A percentile compares a stretch with the other conserved stretches of the same genome.
Conservation (phyloP, 169 alveolate species). For the Sarcocystis neurona region DNA sequence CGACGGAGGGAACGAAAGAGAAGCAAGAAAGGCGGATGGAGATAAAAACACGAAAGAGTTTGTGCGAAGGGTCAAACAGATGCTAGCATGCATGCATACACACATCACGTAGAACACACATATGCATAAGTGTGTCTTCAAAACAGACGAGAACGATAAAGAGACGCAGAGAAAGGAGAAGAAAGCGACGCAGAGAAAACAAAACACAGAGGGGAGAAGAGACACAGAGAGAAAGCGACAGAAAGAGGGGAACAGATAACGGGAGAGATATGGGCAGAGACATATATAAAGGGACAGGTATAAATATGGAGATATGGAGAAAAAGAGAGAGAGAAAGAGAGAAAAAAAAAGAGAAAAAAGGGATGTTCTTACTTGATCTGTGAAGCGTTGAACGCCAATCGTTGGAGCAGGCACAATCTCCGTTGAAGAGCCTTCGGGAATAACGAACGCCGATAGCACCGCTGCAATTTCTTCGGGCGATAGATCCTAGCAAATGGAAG, state of each 20-base stretch:
- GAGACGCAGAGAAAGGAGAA: too few relatives aligned
- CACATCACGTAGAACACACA: too few relatives aligned
- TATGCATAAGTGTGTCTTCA: too few relatives aligned
- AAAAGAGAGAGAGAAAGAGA: not conserved
- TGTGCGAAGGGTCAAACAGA: too few relatives aligned
- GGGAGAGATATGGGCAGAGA: not conserved
- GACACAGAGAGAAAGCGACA: too few relatives aligned
- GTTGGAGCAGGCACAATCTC: slow-evolving; percentile 50
- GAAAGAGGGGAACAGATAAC: not conserved
- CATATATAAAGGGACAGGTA: not conserved
- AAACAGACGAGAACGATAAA: too few relatives aligned
- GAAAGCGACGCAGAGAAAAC: too few relatives aligned
- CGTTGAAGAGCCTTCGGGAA: slow-evolving; percentile 1
- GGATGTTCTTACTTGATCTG: not conserved
- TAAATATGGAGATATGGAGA: not conserved
- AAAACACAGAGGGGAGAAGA: too few relatives aligned
- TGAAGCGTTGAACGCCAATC: slow-evolving; percentile 18
- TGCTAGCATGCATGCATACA: too few relatives aligned
- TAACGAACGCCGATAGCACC: slow-evolving; percentile 45
- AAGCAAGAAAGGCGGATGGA: too few relatives aligned
- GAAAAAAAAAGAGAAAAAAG: not conserved
- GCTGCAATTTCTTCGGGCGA: slow-evolving; percentile 32
- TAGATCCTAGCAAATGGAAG: not conserved
- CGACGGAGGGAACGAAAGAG: too few relatives aligned
- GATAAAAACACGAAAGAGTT: too few relatives aligned